Evolutionary conservation across 352 stramenopile genomes (phyloP), one percentile per base, ranked within the genome.

Genomic region (Halophytophthora batemanensis): DNA sequence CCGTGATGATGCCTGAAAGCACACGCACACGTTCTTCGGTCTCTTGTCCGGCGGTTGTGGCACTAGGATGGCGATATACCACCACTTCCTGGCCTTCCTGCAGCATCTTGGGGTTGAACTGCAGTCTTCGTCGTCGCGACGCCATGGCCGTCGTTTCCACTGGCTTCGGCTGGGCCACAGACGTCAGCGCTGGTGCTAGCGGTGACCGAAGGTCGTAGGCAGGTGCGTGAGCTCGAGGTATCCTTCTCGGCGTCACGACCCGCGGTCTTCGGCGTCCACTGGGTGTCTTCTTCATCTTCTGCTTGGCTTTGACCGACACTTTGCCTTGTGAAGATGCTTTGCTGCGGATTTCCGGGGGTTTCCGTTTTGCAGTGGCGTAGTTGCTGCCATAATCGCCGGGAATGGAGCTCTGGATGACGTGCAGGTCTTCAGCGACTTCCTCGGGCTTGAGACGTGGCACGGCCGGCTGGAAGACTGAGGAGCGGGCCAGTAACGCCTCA

Each of bases 11-110:
- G 25, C 77, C 77, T 3, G 64, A 65, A 22, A 73, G 41, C 0
- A 74, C 33, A 17, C 61, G 53, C 19, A 18, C 28, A 42, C 44
- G 60, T 29, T 62, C 53, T 8, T 40, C 34, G 5, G 18, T 39
- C 21, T 50, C 39, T 39, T 11, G 21, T 38, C 21, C 38, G 13
- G 17, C 23, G n/a, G 15, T 23, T 49, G 49, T 43, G 19, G 35
- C 33, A 36, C 19, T 21, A 11, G 62, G 49, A 7, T 53, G 56
- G 35, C 52, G 52, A 28, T 69, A 77, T 34, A 88, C 72, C 4
- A 71, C 57, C 2, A 88, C 56, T 17, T 75, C 45, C 21, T 86
- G 72, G n/a, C 77, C 77, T 51, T 86, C 77, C 35, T 78, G 67
- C 34, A 87, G 56, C 64, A 82, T 69, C 18, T 39, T 48, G 13